Conservation (phyloP, 805 yeast genomes). For the Suhomyces xylopsoci region DNA sequence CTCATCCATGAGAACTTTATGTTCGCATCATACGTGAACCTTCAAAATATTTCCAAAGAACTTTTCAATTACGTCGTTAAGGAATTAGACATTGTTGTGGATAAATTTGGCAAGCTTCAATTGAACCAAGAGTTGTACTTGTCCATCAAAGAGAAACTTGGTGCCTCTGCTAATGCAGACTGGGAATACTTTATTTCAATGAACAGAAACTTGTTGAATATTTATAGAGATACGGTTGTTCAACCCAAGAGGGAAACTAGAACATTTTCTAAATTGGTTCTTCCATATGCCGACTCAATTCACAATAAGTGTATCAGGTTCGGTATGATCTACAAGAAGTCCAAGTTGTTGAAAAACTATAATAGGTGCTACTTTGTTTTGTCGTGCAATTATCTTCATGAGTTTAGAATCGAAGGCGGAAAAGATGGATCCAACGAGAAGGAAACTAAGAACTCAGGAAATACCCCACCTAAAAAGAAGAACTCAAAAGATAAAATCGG, state of each 20-base stretch:
- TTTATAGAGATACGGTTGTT: slow-evolving; percentile 15
- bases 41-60: slow-evolving; percentile 41
- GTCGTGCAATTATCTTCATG: slow-evolving; percentile 44
- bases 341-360: slow-evolving; percentile 40
- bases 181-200: slow-evolving; percentile 39
- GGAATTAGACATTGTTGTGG: slow-evolving; percentile 32
- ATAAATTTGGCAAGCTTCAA: slow-evolving; percentile 30
- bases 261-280: slow-evolving; percentile 16
- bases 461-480: slow-evolving; percentile 12
- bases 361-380: slow-evolving; percentile 35
- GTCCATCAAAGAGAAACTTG: slow-evolving; percentile 23
- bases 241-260: slow-evolving; percentile 19
- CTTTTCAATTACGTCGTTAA: slow-evolving; percentile 35
- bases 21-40: slow-evolving; percentile 40
- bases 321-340: slow-evolving; percentile 40
- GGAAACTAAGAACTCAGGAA: slow-evolving; percentile 5
- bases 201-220: slow-evolving; percentile 27
- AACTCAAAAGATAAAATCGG: slow-evolving; percentile 33
- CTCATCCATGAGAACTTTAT: slow-evolving; percentile 39
- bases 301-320: slow-evolving; percentile 40
- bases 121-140: slow-evolving; percentile 22
- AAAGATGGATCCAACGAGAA: slow-evolving; percentile 6
- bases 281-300: slow-evolving; percentile 36
- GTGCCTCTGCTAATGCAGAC: slow-evolving; percentile 26
- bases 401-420: slow-evolving; percentile 32